These are phyloP conservation scores for Solanum hybrid DNA, from an alignment of 305 asterid species.

Conservation along the genomic window DNA sequence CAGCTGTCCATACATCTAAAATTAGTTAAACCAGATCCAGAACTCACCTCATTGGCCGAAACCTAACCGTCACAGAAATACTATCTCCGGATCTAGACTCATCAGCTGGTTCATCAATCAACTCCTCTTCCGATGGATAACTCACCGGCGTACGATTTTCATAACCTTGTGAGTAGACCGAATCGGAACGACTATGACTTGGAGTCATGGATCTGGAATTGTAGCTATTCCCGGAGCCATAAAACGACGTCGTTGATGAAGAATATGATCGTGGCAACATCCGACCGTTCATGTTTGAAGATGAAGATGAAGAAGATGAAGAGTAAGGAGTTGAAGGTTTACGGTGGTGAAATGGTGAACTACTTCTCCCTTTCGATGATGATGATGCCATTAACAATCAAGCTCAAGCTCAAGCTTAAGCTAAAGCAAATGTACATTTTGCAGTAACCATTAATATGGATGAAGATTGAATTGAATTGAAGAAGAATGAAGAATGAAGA, in stretches of 20 bases:
- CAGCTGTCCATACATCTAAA: conserved; percentile 11
- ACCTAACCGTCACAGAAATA: conserved; percentile 87
- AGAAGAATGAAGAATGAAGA: conserved; percentile 16
- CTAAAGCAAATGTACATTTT: background rate
- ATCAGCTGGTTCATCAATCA: conserved; percentile 48
- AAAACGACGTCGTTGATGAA: conserved; percentile 57
- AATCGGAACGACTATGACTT: conserved; percentile 38
- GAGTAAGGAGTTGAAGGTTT: conserved; percentile 85
- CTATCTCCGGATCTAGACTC: conserved; percentile 79
- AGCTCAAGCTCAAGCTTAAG: conserved; percentile 37
- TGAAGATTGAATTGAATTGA: conserved; percentile 24
- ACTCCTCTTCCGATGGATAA: conserved; percentile 64
- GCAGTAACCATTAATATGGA: conserved; percentile 8
- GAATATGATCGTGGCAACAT: conserved; percentile 64
- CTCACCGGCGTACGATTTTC: conserved; percentile 42
- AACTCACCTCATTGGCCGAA: conserved; percentile 86
- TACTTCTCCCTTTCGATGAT: conserved; percentile 79
- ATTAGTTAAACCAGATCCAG: conserved; percentile 45
- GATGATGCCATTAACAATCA: conserved; percentile 47
- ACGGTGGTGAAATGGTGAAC: conserved; percentile 55
- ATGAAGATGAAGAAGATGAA: conserved; percentile 64
- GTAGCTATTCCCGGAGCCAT: conserved; percentile 29
- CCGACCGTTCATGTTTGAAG: conserved; percentile 66
- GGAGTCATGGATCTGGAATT: conserved; percentile 84
- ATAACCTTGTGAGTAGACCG: conserved; percentile 31